A percentile compares a stretch with the other conserved stretches of the same genome.
These are phyloP conservation scores for Perkinsus marinus DNA, from an alignment of 169 alveolate genomes.

Conservation along the genomic window DNA sequence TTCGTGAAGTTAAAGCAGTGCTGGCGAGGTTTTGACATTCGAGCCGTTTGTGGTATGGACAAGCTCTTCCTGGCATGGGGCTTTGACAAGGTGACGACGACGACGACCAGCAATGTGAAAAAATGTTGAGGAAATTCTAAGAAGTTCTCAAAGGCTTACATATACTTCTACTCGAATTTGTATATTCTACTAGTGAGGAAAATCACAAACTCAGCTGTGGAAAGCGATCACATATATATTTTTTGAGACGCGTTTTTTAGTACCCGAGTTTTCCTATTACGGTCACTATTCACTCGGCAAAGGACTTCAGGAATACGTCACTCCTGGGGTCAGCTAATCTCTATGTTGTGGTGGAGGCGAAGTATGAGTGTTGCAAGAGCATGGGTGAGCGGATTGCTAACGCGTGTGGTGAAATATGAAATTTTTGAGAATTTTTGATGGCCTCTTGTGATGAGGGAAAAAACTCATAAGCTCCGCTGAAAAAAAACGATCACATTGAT, in stretches of 20 bases:
- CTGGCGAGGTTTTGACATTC: background rate
- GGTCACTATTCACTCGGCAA: background rate
- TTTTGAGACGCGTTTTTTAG: no score
- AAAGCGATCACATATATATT: no score
- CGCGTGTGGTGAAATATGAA: no score
- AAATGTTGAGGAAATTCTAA: background rate
- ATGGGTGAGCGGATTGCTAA: background rate
- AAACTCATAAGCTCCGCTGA: no score
- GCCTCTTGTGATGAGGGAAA: no score
- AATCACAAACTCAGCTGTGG: no score
- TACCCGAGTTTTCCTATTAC: background rate
- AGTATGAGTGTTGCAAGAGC: background rate
- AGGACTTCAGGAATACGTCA: background rate
- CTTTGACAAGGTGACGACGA: background rate
- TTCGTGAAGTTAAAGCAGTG: background rate
- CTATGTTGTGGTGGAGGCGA: background rate
- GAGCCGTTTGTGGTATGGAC: background rate
- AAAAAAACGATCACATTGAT: no score
- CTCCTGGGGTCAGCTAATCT: background rate
- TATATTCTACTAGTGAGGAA: no score
- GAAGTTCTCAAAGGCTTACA: no score
- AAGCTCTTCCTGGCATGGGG: background rate
- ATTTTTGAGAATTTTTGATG: no score
- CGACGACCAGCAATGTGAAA: background rate
- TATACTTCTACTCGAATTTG: no score